A percentile compares a stretch with the other conserved stretches of the same genome.
phyloP scores from a whole-genome alignment of 106 monocot species.

The Agapanthus africanus region DNA sequence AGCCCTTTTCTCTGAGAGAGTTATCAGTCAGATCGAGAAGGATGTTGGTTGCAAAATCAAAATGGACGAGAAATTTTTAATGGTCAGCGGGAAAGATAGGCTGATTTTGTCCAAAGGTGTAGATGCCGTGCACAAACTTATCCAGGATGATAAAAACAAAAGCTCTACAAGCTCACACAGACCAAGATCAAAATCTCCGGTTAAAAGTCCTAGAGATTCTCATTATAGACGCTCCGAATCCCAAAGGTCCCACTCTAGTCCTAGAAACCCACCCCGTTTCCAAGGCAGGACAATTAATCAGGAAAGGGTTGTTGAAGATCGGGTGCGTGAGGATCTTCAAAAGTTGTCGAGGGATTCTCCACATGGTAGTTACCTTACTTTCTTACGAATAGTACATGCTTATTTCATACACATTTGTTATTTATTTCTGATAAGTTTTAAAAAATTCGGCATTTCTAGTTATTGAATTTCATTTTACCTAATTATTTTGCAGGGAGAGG shows the following conservation, averaged over 20 bases:
- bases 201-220: conserved; percentile 33
- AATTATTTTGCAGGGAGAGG: conserved; percentile 88
- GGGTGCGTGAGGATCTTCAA: conserved; percentile 42
- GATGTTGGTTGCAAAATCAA: conserved; percentile 87
- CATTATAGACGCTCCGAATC: conserved; percentile 47
- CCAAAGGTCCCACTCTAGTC: conserved; percentile 54
- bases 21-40: conserved; percentile 74
- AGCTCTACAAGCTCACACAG: conserved; percentile 37
- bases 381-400: neutral
- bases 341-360: conserved; percentile 63
- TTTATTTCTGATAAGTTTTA: neutral
- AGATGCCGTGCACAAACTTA: conserved; percentile 86
- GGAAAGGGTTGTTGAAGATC: conserved; percentile 50
- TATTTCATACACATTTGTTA: neutral
- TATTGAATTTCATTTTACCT: conserved; percentile 3
- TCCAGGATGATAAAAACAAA: conserved; percentile 58
- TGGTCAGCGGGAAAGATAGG: conserved; percentile 91
- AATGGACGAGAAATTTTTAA: conserved; percentile 93
- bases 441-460: neutral
- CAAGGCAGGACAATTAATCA: conserved; percentile 37
- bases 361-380: conserved; percentile 56
- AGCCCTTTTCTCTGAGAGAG: conserved; percentile 68
- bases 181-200: conserved; percentile 58
- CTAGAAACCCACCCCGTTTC: conserved; percentile 25
- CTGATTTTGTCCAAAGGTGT: conserved; percentile 77